Base-by-base conservation (phyloP, 2,329 filamentous ascomycete genomes). In the Fusarium temperatum region DNA sequence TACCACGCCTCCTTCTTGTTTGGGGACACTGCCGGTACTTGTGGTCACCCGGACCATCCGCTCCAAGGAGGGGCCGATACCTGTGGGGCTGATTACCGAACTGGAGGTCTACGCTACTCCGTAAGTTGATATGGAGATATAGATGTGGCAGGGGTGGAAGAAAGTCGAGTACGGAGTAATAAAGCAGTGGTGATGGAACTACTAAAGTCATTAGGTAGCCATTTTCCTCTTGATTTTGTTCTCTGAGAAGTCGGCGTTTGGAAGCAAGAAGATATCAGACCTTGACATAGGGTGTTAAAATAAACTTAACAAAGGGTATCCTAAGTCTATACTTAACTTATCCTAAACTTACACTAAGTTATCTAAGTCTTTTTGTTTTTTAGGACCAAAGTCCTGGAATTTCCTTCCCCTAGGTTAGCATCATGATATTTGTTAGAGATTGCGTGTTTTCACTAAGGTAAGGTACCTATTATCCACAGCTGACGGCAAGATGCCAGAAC, bases 71-170 rank as follows among this genome's bases (percentile, higher is more conserved):
- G 70, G 57, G 18, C 53, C 36, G 69, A 55, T 41, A 54, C 13
- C 24, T 53, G 71, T 72, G 71, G 71, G 38, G 63, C 64, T 58
- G 48, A 54, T 28, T 65, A 62, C 71, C 67, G 67, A 66, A 47
- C 54, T 26, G 48, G 28, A 18, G 28, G 47, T 50, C 22, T 32
- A 50, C 15, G 28, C 28, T 18, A 50, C 7, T 50, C 22, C 15
- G 11, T 32, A 32, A 51, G 47, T 50, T 13, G 13, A 17, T 32
- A 50, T 35, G 8, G 20, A 22, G 22, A 15, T n/a, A 24, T 32
- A 51, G 15, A 51, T 24, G 12, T 12, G 9, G 17, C 30, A 35
- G 17, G n/a, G 48, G n/a, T 22, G 12, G n/a, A 35, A 20, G 48
- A 51, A 35, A 35, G n/a, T 20, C 30, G 12, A 51, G 48, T 24